phyloP scores from a whole-genome alignment of 768 basidiomycete species.

The Phanerodontia chrysosporium region DNA sequence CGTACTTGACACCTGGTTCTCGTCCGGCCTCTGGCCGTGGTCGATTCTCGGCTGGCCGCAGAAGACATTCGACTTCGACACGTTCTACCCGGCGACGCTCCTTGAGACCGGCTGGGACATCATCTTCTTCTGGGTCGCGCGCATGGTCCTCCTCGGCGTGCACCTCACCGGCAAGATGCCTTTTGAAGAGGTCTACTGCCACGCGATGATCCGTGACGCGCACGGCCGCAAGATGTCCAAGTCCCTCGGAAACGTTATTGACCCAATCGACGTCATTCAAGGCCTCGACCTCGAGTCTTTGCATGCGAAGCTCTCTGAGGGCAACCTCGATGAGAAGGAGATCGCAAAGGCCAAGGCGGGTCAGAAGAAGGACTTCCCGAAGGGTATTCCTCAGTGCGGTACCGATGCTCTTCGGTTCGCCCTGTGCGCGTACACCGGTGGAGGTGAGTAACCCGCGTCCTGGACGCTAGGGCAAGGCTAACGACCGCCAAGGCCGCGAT shows the following conservation, averaged over 20 bases:
- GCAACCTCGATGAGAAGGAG: constrained; percentile 92
- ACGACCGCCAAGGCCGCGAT: constrained; percentile 65
- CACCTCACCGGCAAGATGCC: constrained; percentile 88
- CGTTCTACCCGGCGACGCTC: constrained; percentile 86
- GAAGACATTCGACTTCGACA: constrained; percentile 76
- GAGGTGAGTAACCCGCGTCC: constrained; percentile 40
- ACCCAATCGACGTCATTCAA: constrained; percentile 92
- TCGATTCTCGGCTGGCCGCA: constrained; percentile 98
- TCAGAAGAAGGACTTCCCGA: constrained; percentile 99
- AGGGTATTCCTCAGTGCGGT: constrained; percentile 98
- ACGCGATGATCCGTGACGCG: constrained; percentile 98
- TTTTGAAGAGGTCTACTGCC: constrained; percentile 93
- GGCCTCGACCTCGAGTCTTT: constrained; percentile 76
- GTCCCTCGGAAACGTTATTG: constrained; percentile 95
- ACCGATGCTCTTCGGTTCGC: constrained; percentile 96
- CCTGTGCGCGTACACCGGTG: constrained; percentile 88
- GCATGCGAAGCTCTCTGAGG: constrained; percentile 81
- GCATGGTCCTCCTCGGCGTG: constrained; percentile 93
- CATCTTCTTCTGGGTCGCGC: constrained; percentile 99
- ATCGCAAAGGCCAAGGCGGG: constrained; percentile 86
- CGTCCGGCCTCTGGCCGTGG: constrained; percentile 95
- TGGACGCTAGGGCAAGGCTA: background rate
- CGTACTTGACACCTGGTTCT: constrained; percentile 99
- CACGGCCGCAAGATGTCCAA: constrained; percentile 99
- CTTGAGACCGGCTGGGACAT: constrained; percentile 99